Evolutionary conservation across 192 early-diverging fungal genomes (phyloP).

Genomic region (Mortierella antarctica): DNA sequence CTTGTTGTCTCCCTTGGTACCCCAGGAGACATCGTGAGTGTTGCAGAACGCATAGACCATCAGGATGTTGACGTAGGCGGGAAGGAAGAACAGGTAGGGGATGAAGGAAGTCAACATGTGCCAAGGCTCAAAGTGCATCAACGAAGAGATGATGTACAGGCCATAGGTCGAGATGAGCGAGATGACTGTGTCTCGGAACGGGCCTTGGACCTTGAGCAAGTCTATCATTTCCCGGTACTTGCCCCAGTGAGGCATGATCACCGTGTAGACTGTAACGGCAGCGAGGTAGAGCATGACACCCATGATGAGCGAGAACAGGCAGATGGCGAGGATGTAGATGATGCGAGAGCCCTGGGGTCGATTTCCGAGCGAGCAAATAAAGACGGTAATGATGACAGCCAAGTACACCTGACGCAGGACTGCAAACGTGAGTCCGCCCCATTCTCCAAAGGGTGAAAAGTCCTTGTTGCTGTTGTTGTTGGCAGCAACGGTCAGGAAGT

Average conservation of each 20-base stretch:
- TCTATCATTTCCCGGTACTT: slow-evolving; percentile 36
- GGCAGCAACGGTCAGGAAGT: slow-evolving; percentile 66
- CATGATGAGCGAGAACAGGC: slow-evolving; percentile 87
- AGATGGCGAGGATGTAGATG: slow-evolving; percentile 74
- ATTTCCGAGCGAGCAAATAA: slow-evolving; percentile 90
- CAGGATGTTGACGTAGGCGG: slow-evolving; percentile 91
- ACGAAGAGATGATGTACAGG: slow-evolving; percentile 79
- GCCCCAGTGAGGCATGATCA: slow-evolving; percentile 41
- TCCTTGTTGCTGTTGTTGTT: not conserved
- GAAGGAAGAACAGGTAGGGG: slow-evolving; percentile 89
- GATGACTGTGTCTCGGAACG: slow-evolving; percentile 83
- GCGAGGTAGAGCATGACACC: slow-evolving; percentile 79
- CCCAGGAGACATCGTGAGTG: slow-evolving; percentile 95
- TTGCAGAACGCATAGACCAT: slow-evolving; percentile 95
- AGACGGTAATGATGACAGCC: slow-evolving; percentile 78
- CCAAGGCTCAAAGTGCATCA: slow-evolving; percentile 88
- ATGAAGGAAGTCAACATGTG: slow-evolving; percentile 91
- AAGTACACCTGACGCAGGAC: slow-evolving; percentile 80
- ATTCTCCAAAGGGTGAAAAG: slow-evolving; percentile 64
- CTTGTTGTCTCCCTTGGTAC: slow-evolving; percentile 89
- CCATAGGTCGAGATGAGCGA: slow-evolving; percentile 86
- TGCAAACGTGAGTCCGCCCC: slow-evolving; percentile 69
- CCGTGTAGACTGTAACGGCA: slow-evolving; percentile 68
- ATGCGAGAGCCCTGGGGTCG: slow-evolving; percentile 86
- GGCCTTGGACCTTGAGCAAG: slow-evolving; percentile 25